These are phyloP conservation scores for Castanospermum australe DNA, from an alignment of 306 rosid genomes.

Conservation along the genomic window DNA sequence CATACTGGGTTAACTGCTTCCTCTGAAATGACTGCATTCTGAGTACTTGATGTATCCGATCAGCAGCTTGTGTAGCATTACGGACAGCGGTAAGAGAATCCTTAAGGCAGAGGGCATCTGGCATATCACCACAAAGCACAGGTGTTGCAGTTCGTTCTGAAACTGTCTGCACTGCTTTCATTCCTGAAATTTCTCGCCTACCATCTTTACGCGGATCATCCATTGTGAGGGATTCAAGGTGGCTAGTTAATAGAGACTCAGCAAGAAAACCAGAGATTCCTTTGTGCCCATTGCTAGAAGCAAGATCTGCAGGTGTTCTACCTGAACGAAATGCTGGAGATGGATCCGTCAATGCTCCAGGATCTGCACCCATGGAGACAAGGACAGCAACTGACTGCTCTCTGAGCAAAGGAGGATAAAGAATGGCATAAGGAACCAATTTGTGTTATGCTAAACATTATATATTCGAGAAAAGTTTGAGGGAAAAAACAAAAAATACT, in stretches of 20 bases:
- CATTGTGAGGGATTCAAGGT: conserved; percentile 53
- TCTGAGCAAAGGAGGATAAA: conserved; percentile 41
- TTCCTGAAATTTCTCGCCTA: conserved; percentile 39
- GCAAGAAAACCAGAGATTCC: conserved; percentile 89
- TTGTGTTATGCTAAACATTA: conserved; percentile 16
- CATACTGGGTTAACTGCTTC: conserved; percentile 46
- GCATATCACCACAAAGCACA: conserved; percentile 42
- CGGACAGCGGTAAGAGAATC: conserved; percentile 84
- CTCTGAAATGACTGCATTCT: conserved; percentile 84
- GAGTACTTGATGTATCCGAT: conserved; percentile 70
- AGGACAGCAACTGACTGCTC: conserved; percentile 78
- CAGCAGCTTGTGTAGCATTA: conserved; percentile 89
- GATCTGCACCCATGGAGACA: conserved; percentile 58
- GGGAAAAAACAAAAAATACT: background rate
- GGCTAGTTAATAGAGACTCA: conserved; percentile 61
- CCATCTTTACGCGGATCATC: conserved; percentile 50
- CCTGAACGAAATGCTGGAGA: conserved; percentile 64
- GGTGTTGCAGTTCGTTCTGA: conserved; percentile 77
- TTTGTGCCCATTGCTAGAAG: conserved; percentile 75
- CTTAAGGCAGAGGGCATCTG: conserved; percentile 65
- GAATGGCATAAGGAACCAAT: conserved; percentile 20
- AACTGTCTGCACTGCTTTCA: conserved; percentile 56
- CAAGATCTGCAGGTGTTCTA: conserved; percentile 75
- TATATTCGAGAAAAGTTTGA: background rate
- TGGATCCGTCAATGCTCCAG: conserved; percentile 76